These are phyloP conservation scores for Myotisia sp. DNA, from an alignment of 2,329 filamentous ascomycete species.

Conservation along the genomic window DNA sequence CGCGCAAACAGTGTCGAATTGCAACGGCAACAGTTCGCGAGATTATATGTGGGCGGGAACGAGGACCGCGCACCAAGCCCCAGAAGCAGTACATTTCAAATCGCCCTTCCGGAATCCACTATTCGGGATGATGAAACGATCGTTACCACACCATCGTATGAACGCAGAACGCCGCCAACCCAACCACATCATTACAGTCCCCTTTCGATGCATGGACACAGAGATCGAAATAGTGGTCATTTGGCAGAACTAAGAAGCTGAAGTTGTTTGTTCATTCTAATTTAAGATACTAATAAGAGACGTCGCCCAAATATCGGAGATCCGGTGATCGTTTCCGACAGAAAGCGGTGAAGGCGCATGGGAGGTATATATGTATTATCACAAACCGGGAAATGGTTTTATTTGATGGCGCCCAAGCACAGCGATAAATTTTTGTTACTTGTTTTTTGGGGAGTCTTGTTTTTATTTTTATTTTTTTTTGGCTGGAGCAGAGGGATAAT, in stretches of 20 bases:
- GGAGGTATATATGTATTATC: too few relatives aligned
- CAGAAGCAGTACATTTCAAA: conserved; percentile 19
- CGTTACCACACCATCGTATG: conserved; percentile 12
- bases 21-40: conserved; percentile 27
- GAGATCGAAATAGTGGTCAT: conserved; percentile 1
- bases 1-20: conserved; percentile 24
- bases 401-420: too few relatives aligned
- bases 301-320: too few relatives aligned
- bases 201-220: neutral
- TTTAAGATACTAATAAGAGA: too few relatives aligned
- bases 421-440: too few relatives aligned
- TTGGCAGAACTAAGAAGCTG: conserved; percentile 4
- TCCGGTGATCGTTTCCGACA: too few relatives aligned
- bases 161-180: conserved; percentile 6
- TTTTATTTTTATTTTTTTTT: too few relatives aligned
- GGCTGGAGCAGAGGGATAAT: too few relatives aligned
- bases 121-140: conserved; percentile 11
- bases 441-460: too few relatives aligned
- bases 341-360: too few relatives aligned
- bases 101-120: conserved; percentile 17
- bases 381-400: too few relatives aligned
- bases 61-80: conserved; percentile 17
- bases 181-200: conserved; percentile 7
- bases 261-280: conserved; percentile 1
- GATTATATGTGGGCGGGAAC: conserved; percentile 22